Conservation (phyloP, 2,329 filamentous ascomycete species). For the Fonsecaea erecta region DNA sequence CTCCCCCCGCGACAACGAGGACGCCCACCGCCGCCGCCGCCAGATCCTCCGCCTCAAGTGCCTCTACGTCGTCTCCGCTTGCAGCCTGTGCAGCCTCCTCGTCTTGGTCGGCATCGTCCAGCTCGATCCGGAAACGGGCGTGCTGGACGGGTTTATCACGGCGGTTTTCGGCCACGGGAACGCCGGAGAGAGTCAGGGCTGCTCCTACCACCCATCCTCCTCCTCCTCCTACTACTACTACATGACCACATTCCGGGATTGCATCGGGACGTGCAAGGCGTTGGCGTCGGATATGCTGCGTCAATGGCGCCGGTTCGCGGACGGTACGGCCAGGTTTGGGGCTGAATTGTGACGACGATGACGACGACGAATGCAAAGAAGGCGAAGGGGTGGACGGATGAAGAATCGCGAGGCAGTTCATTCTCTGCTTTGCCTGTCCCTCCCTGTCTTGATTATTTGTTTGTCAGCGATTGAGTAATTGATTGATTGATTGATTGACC, state of each 20-base stretch:
- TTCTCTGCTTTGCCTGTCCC: no score
- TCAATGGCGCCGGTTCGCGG: not conserved
- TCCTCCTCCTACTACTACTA: no score
- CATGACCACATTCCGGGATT: not conserved
- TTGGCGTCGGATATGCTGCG: not conserved
- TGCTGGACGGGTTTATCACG: no score
- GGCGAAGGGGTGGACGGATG: not conserved
- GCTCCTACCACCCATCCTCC: no score
- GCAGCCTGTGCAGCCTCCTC: slow-evolving; percentile 3
- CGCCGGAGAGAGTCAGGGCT: not conserved
- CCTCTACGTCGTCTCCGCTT: slow-evolving; percentile 30
- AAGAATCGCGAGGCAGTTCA: no score
- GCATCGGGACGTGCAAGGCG: not conserved
- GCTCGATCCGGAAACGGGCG: not conserved
- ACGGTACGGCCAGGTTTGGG: not conserved
- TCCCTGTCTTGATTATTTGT: no score
- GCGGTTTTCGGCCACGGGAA: not conserved
- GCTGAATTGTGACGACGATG: not conserved
- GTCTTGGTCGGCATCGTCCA: slow-evolving; percentile 9
- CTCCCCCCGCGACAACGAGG: no score
- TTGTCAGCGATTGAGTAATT: no score
- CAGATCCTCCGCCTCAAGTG: slow-evolving; percentile 36
- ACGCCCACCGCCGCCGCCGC: slow-evolving; percentile 31
- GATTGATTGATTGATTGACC: no score
- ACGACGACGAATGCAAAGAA: no score